Evolutionary conservation across 148 eudicot genomes (phyloP).

Genomic region (Talinum fruticosum): DNA sequence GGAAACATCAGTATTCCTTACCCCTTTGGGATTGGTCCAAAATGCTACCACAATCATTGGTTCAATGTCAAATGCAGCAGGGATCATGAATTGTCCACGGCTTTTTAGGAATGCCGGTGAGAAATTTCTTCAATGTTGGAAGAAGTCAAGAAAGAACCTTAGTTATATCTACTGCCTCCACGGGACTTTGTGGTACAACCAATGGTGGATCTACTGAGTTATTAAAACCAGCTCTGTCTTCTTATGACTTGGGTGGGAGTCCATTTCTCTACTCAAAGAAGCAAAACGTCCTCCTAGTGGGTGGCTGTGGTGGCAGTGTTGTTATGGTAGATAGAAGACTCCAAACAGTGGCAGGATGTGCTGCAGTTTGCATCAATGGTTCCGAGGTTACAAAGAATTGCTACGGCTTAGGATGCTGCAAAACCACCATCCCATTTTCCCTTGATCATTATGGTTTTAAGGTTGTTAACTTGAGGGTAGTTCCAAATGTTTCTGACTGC

Average conservation of each 20-base stretch:
- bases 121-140: neutral
- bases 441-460: slow-evolving; percentile 11
- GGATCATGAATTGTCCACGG: neutral
- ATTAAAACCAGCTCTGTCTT: too few species aligned
- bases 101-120: neutral
- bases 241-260: slow-evolving; percentile 5
- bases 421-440: slow-evolving; percentile 3
- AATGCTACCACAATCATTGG: slow-evolving; percentile 12
- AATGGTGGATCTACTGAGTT: too few species aligned
- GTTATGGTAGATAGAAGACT: neutral
- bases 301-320: slow-evolving; percentile 10
- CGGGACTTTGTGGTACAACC: too few species aligned
- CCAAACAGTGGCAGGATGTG: slow-evolving; percentile 12
- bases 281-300: slow-evolving; percentile 4
- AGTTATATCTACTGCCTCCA: neutral
- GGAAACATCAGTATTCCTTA: slow-evolving; percentile 11
- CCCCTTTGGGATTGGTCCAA: slow-evolving; percentile 11
- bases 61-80: neutral
- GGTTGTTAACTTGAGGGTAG: neutral
- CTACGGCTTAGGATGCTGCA: slow-evolving; percentile 16
- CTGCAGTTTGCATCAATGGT: slow-evolving; percentile 1
- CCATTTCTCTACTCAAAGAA: slow-evolving; percentile 6
- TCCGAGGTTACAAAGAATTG: neutral
- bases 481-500: neutral
- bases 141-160: neutral